Evolutionary conservation across 306 rosid genomes (phyloP), one percentile per base, ranked within the genome.

Genomic region (Hippophae tibetana): DNA sequence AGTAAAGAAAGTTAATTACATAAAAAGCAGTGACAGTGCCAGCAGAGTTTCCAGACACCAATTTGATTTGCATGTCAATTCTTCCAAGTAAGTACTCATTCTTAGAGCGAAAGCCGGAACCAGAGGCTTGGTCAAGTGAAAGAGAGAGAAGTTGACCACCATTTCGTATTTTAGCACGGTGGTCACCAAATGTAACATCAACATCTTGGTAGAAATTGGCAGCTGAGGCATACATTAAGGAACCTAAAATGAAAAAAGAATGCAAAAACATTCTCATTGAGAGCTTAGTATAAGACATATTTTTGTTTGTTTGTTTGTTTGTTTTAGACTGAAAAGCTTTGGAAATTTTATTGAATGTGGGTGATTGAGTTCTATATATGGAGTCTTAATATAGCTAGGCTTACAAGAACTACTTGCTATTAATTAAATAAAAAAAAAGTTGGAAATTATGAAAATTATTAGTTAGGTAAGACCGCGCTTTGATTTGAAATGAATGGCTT

Each of bases 21-120:
- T 90, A 87, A 42, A 69, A 87, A 23, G 97, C 71, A 53, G 97
- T 87, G 69, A 87, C 94, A 25, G 95, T 90, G 79, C 94, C 95
- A 49, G 97, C 95, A 10, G 95, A 90, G 72, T 90, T 82, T 7
- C 95, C 94, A 23, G 90, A 66, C 42, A 90, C 97, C 0, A 90
- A 80, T 78, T 81, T 90, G 69, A 90, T 83, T 60, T 87, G 90
- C 79, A 90, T 79, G 65, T 87, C 90, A 47, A 86, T 75, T 43
- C 90, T 84, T 2, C 89, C 95, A 50, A 87, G 82, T 0, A 82
- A 60, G 70, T 78, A 90, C 47, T 84, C 74, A 23, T 49, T 61
- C 72, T 87, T 90, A 26, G 97, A 87, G 46, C 73, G 60, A 45
- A 90, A 84, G 55, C 97, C 97, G 13, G 95, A 90, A 10, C 97